These are phyloP conservation scores for Fimicolochytrium jonesii DNA, from an alignment of 192 early-diverging fungal genomes.

Conservation along the genomic window DNA sequence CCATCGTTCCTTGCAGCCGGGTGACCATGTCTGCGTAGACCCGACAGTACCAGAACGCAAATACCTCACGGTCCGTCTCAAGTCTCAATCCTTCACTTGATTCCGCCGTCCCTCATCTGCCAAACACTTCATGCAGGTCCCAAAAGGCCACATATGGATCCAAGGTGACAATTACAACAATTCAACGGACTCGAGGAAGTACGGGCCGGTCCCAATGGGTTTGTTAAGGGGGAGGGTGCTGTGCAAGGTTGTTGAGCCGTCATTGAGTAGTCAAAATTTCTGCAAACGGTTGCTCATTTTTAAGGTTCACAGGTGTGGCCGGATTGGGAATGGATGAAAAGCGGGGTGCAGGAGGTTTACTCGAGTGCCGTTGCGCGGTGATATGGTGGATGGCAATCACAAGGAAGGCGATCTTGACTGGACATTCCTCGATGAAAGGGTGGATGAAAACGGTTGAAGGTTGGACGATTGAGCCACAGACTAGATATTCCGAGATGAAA, in stretches of 20 bases:
- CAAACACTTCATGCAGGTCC: too few relatives aligned
- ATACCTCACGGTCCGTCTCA: conserved; percentile 53
- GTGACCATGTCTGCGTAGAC: conserved; percentile 77
- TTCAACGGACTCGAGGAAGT: conserved; percentile 84
- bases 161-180: conserved; percentile 87
- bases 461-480: too few relatives aligned
- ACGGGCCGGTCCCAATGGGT: conserved; percentile 83
- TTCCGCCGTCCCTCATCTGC: background rate
- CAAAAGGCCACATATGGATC: conserved; percentile 84
- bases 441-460: too few relatives aligned
- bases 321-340: conserved; percentile 38
- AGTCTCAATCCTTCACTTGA: background rate
- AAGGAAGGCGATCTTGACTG: too few relatives aligned
- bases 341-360: too few relatives aligned
- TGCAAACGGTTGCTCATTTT: background rate
- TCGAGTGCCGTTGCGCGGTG: too few relatives aligned
- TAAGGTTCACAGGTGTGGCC: conserved; percentile 35
- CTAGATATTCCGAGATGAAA: too few relatives aligned
- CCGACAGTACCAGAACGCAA: conserved; percentile 56
- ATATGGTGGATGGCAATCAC: too few relatives aligned
- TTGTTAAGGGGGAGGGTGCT: conserved; percentile 74
- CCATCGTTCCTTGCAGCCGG: conserved; percentile 45
- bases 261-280: background rate
- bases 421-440: too few relatives aligned
- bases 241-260: conserved; percentile 31